Conservation (phyloP, 73 alveolate species). For the Blepharisma stoltei region DNA sequence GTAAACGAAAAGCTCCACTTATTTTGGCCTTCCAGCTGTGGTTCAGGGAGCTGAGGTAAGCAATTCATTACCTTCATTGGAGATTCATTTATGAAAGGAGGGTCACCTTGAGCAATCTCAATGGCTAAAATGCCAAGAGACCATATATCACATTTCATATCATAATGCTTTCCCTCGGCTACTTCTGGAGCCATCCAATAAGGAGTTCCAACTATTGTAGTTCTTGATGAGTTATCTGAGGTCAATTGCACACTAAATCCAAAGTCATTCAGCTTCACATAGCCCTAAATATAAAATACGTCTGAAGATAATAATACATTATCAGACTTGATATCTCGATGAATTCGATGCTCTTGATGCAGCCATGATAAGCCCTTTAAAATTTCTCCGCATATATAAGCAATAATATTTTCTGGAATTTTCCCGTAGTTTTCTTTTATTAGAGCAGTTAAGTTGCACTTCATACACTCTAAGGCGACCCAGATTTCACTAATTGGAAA, state of each 20-base stretch:
- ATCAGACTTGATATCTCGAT: constrained; percentile 84
- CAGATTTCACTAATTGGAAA: constrained; percentile 37
- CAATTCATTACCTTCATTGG: constrained; percentile 83
- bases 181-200: constrained; percentile 45
- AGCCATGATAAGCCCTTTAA: constrained; percentile 60
- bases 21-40: constrained; percentile 70
- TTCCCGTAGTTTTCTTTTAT: neutral
- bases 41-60: constrained; percentile 80
- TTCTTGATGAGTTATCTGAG: constrained; percentile 33
- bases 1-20: constrained; percentile 88
- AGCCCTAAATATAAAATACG: constrained; percentile 37
- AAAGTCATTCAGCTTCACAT: constrained; percentile 75
- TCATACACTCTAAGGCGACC: constrained; percentile 83
- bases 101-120: constrained; percentile 54
- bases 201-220: constrained; percentile 44
- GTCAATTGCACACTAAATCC: constrained; percentile 55
- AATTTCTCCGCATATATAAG: constrained; percentile 40
- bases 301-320: constrained; percentile 67
- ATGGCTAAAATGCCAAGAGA: constrained; percentile 67
- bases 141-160: constrained; percentile 62
- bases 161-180: constrained; percentile 38
- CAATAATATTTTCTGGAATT: constrained; percentile 42
- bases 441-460: constrained; percentile 24
- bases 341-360: constrained; percentile 77
- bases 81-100: constrained; percentile 70